Evolutionary conservation across 1,284 basidiomycete species (phyloP).

Genomic region (Ceratobasidium sp.): DNA sequence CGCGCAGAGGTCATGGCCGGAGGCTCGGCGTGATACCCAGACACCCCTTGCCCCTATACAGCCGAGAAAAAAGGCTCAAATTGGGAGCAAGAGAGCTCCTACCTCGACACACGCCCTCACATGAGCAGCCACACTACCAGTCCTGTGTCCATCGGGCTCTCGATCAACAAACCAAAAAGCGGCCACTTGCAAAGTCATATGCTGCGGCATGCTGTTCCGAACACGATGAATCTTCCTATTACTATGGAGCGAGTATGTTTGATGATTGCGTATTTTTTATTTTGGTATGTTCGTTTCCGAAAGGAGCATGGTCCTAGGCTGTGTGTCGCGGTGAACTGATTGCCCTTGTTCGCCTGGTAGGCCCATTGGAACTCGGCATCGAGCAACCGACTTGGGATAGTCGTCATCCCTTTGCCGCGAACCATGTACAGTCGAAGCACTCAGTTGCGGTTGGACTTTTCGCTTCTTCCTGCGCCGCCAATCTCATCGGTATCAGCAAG

Average conservation of each 20-base stretch:
- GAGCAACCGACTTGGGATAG: background rate
- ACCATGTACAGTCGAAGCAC: too few relatives aligned
- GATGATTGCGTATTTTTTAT: background rate
- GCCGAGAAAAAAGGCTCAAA: conserved; percentile 1
- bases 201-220: background rate
- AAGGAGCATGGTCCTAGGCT: background rate
- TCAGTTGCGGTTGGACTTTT: too few relatives aligned
- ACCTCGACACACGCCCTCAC: conserved; percentile 21
- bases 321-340: background rate
- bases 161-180: conserved; percentile 10
- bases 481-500: too few relatives aligned
- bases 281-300: conserved; percentile 9
- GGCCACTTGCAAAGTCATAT: background rate
- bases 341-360: conserved; percentile 8
- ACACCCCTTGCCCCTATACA: conserved; percentile 1
- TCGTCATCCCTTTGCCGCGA: background rate
- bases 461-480: too few relatives aligned
- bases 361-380: background rate
- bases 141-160: background rate
- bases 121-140: conserved; percentile 7
- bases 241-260: background rate
- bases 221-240: background rate
- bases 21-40: background rate
- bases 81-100: background rate
- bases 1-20: background rate